Percentiles rank a stretch among this genome's conserved stretches.
These are phyloP conservation scores for Colletotrichum spaethianum DNA, from an alignment of 2,329 filamentous ascomycete genomes.

Conservation along the genomic window DNA sequence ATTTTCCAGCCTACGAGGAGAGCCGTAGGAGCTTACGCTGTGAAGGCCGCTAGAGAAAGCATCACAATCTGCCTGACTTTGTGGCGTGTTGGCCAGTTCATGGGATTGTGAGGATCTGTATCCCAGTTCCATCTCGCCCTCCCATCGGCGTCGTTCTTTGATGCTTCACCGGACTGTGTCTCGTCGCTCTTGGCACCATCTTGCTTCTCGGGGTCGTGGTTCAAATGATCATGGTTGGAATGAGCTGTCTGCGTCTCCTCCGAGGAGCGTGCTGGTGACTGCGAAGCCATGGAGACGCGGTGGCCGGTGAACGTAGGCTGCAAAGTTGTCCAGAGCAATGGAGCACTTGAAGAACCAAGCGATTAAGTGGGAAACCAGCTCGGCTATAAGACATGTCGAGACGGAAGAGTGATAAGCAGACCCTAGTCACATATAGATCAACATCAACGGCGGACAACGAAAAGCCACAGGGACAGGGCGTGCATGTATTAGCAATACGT, in stretches of 20 bases:
- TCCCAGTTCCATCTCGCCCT: conserved; percentile 49
- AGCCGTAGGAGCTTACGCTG: conserved; percentile 52
- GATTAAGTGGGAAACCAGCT: not conserved
- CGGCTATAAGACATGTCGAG: not conserved
- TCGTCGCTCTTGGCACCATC: no score
- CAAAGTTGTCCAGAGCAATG: no score
- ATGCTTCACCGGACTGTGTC: no score
- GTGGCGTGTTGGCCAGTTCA: conserved; percentile 63
- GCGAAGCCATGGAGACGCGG: not conserved
- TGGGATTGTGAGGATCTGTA: conserved; percentile 61
- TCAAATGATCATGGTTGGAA: not conserved
- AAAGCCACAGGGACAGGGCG: not conserved
- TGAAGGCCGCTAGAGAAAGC: conserved; percentile 56
- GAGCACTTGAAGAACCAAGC: not conserved
- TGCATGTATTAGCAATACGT: not conserved
- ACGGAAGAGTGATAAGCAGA: not conserved
- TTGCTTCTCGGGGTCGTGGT: not conserved
- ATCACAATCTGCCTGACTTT: conserved; percentile 57
- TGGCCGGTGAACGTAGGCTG: not conserved
- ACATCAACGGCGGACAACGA: not conserved
- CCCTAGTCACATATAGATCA: not conserved
- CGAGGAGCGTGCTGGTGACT: not conserved
- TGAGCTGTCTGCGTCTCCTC: not conserved
- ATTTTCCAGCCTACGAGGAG: not conserved
- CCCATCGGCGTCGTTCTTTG: not conserved